phyloP scores from a whole-genome alignment of 1,139 yeast species.

The Diutina rugosa region DNA sequence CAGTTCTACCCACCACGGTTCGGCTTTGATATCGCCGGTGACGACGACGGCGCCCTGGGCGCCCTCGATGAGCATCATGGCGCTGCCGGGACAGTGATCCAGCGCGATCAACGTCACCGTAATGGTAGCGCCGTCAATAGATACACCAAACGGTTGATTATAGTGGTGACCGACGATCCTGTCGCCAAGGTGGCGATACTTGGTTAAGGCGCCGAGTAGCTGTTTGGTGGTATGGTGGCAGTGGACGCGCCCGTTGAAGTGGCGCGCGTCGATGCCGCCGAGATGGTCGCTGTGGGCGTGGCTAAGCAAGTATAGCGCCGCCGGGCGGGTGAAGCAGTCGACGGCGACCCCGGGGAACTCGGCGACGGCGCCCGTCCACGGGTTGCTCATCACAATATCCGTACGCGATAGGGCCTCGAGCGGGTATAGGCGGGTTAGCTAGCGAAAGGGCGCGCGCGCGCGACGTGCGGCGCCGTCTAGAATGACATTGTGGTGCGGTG shows the following conservation, averaged over 20 bases:
- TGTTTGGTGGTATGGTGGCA: constrained; percentile 36
- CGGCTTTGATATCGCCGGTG: constrained; percentile 54
- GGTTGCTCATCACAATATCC: background rate
- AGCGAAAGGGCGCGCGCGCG: background rate
- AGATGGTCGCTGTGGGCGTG: constrained; percentile 51
- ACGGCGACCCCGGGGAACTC: constrained; percentile 27
- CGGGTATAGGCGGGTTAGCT: too few species aligned
- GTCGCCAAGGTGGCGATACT: constrained; percentile 13
- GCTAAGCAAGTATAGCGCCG: constrained; percentile 26
- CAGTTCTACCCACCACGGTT: constrained; percentile 35
- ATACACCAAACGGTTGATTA: constrained; percentile 14
- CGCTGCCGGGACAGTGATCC: constrained; percentile 54
- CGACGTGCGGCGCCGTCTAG: background rate
- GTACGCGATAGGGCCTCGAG: too few species aligned
- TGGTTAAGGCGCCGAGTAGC: constrained; percentile 14
- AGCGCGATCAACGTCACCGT: constrained; percentile 21
- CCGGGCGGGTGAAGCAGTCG: constrained; percentile 27
- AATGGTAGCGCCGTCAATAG: constrained; percentile 7
- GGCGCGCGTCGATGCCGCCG: constrained; percentile 27
- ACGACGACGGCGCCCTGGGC: constrained; percentile 21
- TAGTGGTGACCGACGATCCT: constrained; percentile 11
- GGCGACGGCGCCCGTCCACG: constrained; percentile 12
- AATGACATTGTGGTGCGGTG: too few species aligned
- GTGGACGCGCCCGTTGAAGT: constrained; percentile 32
- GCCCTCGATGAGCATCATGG: constrained; percentile 39